Base-by-base conservation (phyloP, 2,329 filamentous ascomycete species). In the Alternaria triticimaculans region DNA sequence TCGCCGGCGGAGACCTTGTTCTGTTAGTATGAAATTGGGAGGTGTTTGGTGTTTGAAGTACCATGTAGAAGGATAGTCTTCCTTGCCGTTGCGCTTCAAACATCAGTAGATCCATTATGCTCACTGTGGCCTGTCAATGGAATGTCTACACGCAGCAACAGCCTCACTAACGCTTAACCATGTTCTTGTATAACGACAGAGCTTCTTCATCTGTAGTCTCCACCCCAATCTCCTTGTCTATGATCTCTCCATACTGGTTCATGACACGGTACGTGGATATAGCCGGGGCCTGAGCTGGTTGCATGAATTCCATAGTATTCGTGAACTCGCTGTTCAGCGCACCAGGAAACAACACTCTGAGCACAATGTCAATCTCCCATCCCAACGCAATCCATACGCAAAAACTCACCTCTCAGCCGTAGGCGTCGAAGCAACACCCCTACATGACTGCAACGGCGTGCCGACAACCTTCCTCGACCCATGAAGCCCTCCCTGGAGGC, bases 21-120 rank as follows among this genome's bases (percentile, higher is more conserved):
- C 6, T 7, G 15, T 63, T 28, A 51, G 44, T 30, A 9, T 15
- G 12, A 41, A 50, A 4, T n/a, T 18, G 20, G 2, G 14, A 10
- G 3, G 28, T 23, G 5, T 14, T 11, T 26, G n/a, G n/a, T 10
- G 2, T 23, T 25, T 23, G n/a, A 55, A 30, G 5, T 75, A 95
- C 95, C 92, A 99, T 98, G 82, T 99, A 99, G 82, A 99, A 99
- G 80, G 91, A 94, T 60, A 97, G 82, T 20, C 93, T 89, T n/a
- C 94, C 94, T 81, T 99, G 96, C 49, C 96, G 87, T 81, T 99
- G 96, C 0, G 96, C 94, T 76, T 99, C 96, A 76, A 97, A 97
- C 94, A 98, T 98, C 78, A 98, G 92, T 59, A 97, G 81, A 77
- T 99, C 96, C 93, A 99, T 96, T 70, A 98, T 92, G 60, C 91